These are phyloP conservation scores for Daphne laureola DNA, from an alignment of 441 rosid species.

Conservation along the genomic window DNA sequence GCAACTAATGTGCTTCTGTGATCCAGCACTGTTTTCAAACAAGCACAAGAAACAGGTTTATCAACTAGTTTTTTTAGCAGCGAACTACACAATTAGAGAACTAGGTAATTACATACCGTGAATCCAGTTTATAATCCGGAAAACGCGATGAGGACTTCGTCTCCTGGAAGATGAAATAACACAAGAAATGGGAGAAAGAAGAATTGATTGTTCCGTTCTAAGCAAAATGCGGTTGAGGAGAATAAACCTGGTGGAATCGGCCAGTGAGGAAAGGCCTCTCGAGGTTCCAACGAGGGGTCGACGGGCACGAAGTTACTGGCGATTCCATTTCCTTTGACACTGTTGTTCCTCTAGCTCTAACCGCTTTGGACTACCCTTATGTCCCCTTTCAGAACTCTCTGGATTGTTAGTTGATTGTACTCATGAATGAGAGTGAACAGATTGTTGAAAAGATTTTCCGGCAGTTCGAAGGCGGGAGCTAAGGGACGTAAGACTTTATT, in stretches of 20 bases:
- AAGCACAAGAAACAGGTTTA: constrained; percentile 1
- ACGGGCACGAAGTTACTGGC: constrained; percentile 36
- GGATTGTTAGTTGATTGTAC: too few species aligned
- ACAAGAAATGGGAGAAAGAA: not conserved
- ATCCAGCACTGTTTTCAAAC: constrained; percentile 33
- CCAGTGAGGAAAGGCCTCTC: constrained; percentile 95
- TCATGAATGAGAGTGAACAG: too few species aligned
- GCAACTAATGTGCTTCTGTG: constrained; percentile 66
- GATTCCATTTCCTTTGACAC: constrained; percentile 12
- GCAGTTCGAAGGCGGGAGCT: not conserved
- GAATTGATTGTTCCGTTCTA: not conserved
- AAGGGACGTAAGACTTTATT: not conserved
- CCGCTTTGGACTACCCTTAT: not conserved
- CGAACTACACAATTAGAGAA: not conserved
- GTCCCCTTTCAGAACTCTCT: too few species aligned
- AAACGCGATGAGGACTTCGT: constrained; percentile 50
- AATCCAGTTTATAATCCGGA: constrained; percentile 34
- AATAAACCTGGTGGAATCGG: constrained; percentile 65
- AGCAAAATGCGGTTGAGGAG: constrained; percentile 5
- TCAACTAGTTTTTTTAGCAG: not conserved
- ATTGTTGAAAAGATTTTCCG: too few species aligned
- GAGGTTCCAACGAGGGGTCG: constrained; percentile 90
- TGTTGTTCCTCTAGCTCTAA: constrained; percentile 17
- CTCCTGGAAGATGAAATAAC: constrained; percentile 34
- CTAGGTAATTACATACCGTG: constrained; percentile 23